These are phyloP conservation scores for Xylariaceae sp. DNA, from an alignment of 2,329 filamentous ascomycete genomes.

Conservation along the genomic window DNA sequence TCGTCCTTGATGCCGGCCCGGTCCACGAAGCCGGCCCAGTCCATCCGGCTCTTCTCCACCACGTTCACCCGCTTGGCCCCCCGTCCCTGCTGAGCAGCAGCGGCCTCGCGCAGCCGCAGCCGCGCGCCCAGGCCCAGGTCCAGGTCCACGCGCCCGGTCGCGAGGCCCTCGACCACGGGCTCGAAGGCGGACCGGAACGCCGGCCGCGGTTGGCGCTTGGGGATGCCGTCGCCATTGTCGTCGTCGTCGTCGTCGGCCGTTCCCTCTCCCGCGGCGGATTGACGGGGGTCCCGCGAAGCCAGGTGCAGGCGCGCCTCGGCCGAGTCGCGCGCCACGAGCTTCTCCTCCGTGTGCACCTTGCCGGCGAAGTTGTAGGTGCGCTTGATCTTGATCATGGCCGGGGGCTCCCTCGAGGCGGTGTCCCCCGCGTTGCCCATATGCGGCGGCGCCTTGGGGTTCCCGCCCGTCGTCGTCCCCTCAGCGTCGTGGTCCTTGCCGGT, in stretches of 20 bases:
- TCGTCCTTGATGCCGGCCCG: slow-evolving; percentile 65
- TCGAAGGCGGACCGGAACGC: slow-evolving; percentile 58
- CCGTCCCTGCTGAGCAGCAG: slow-evolving; percentile 33
- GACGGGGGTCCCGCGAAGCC: slow-evolving; percentile 39
- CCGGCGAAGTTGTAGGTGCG: slow-evolving; percentile 70
- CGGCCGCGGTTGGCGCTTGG: slow-evolving; percentile 41
- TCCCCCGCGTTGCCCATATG: too few relatives aligned
- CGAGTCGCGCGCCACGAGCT: slow-evolving; percentile 56
- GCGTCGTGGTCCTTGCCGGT: slow-evolving; percentile 2
- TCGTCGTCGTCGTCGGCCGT: slow-evolving; percentile 17
- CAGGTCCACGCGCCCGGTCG: slow-evolving; percentile 46
- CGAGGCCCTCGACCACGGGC: slow-evolving; percentile 38
- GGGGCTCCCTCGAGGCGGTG: slow-evolving; percentile 2
- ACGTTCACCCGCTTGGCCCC: slow-evolving; percentile 63
- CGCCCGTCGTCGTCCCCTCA: slow-evolving; percentile 4
- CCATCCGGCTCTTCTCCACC: slow-evolving; percentile 65
- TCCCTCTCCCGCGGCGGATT: too few relatives aligned
- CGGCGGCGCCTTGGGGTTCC: slow-evolving; percentile 12
- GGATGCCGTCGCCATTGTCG: slow-evolving; percentile 21
- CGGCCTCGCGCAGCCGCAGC: slow-evolving; percentile 37
- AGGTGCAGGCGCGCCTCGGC: slow-evolving; percentile 60
- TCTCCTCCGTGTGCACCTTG: slow-evolving; percentile 64
- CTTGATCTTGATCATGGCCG: slow-evolving; percentile 54
- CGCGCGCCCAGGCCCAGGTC: slow-evolving; percentile 47
- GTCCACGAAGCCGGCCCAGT: slow-evolving; percentile 66